Percentiles rank a stretch among this genome's conserved stretches.
These are phyloP conservation scores for Heterotrichella gracilis DNA, from an alignment of 352 stramenopile species.

Conservation along the genomic window DNA sequence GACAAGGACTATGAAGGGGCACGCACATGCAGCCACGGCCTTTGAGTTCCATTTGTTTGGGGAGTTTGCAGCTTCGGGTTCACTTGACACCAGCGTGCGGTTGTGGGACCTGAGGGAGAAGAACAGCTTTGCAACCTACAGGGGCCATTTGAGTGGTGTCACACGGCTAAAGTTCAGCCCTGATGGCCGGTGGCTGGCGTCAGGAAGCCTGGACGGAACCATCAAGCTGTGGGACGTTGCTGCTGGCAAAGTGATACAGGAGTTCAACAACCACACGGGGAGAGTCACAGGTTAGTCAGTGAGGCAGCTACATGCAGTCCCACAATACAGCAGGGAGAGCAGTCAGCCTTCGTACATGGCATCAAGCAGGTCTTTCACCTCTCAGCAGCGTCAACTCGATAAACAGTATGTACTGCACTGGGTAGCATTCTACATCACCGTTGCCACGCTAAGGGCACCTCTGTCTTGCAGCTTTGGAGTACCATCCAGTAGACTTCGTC, in stretches of 20 bases:
- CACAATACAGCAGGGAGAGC: no score
- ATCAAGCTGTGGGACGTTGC: slow-evolving; percentile 19
- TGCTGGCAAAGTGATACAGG: slow-evolving; percentile 16
- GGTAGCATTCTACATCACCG: no score
- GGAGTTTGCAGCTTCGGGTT: slow-evolving; percentile 17
- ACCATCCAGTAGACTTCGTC: slow-evolving; percentile 25
- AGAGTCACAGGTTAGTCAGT: slow-evolving; percentile 13
- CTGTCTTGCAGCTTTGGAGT: no score
- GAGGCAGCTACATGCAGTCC: no score
- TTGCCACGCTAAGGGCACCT: no score
- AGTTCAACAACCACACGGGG: slow-evolving; percentile 12
- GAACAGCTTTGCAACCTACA: slow-evolving; percentile 16
- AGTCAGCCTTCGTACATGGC: no score
- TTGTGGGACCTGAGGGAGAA: slow-evolving; percentile 19
- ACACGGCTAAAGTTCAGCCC: slow-evolving; percentile 17
- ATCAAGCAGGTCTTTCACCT: no score
- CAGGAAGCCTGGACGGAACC: slow-evolving; percentile 15
- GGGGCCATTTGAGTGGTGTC: slow-evolving; percentile 15
- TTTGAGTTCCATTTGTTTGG: slow-evolving; percentile 18
- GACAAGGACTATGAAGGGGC: no score
- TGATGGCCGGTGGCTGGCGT: slow-evolving; percentile 20
- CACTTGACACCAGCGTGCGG: slow-evolving; percentile 17
- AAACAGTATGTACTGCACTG: no score
- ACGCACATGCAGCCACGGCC: no score
- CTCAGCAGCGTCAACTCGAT: no score